phyloP scores from a whole-genome alignment of 2,329 filamentous ascomycete genomes.

The Ilyonectria destructans region DNA sequence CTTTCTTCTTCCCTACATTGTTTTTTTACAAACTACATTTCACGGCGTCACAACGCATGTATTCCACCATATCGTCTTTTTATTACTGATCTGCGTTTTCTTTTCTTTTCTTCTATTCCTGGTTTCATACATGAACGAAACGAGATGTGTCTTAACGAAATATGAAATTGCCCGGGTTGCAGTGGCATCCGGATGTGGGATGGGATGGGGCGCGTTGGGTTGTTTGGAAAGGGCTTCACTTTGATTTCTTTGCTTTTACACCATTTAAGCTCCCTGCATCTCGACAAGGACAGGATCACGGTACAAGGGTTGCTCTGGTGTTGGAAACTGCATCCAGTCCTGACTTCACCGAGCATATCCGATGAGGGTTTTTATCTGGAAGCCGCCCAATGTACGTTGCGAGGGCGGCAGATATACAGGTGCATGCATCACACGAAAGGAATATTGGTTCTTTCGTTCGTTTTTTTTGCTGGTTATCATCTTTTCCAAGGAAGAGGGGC shows the following conservation, averaged over 20 bases:
- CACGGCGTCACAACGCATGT: slow-evolving; percentile 48
- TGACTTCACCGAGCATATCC: slow-evolving; percentile 34
- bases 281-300: slow-evolving; percentile 38
- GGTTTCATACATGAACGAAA: slow-evolving; percentile 51
- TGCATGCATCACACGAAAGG: slow-evolving; percentile 37
- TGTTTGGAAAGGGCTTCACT: slow-evolving; percentile 37
- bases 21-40: slow-evolving; percentile 42
- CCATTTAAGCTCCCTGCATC: slow-evolving; percentile 41
- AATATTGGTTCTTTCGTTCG: slow-evolving; percentile 34
- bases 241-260: slow-evolving; percentile 31
- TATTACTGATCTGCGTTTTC: slow-evolving; percentile 34
- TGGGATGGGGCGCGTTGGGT: slow-evolving; percentile 46
- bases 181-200: slow-evolving; percentile 46
- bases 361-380: slow-evolving; percentile 27
- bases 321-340: slow-evolving; percentile 31
- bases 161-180: slow-evolving; percentile 48
- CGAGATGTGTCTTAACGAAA: slow-evolving; percentile 55
- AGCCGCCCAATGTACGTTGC: slow-evolving; percentile 44
- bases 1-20: slow-evolving; percentile 20
- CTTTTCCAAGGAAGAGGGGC: slow-evolving; percentile 39
- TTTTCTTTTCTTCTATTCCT: slow-evolving; percentile 42
- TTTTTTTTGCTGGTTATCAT: slow-evolving; percentile 27
- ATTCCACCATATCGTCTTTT: slow-evolving; percentile 44
- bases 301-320: slow-evolving; percentile 43
- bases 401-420: slow-evolving; percentile 41